Base-by-base conservation (phyloP, 2,329 filamentous ascomycete genomes). In the Hypoxylon sp. region DNA sequence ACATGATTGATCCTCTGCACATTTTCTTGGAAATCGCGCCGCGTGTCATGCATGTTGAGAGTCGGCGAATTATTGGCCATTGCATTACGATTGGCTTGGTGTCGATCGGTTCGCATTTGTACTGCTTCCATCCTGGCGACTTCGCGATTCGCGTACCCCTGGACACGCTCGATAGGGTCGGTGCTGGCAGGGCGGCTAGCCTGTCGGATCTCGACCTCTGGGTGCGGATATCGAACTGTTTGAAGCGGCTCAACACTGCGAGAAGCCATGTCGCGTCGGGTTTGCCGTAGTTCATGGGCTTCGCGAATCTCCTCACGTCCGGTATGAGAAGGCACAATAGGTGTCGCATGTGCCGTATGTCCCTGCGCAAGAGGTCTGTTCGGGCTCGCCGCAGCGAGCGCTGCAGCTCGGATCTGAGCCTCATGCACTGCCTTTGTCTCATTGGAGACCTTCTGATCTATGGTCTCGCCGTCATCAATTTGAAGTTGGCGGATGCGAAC, bases 401-500 rank as follows among this genome's bases (percentile, higher is more conserved):
- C 71, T 2, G 79, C 78, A 1, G 78, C 81, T 20, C 84, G 81
- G 3, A 74, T 73, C 63, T 83, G 83, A 0, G 85, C 85, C 20
- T 87, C 83, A 6, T 75, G 76, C 0, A 87, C 84, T 1, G 86
- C 86, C 55, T 80, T 79, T 1, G 75, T 76, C 68, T 87, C 85
- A 68, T 89, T 89, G 0, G 76, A 74, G 3, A 76, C 71, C 16
- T 82, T 80, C 1, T 87, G 80, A 0, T 82, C 81, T 0, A 80
- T 73, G 0, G 72, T 74, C 74, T 89, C 87, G 22, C 82, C 84
- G 4, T 78, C 76, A 48, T 89, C 86, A 0, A 88, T 76, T 68
- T 89, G 86, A 46, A 78, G 81, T 71, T 89, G 86, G 3, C 87
- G 84, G 38, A 90, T 82, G 16, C 87, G 85, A 52, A 85, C 85